Percentiles rank a stretch among this genome's conserved stretches.
These are phyloP conservation scores for Pichia manshurica DNA, from an alignment of 805 yeast species.

Conservation along the genomic window DNA sequence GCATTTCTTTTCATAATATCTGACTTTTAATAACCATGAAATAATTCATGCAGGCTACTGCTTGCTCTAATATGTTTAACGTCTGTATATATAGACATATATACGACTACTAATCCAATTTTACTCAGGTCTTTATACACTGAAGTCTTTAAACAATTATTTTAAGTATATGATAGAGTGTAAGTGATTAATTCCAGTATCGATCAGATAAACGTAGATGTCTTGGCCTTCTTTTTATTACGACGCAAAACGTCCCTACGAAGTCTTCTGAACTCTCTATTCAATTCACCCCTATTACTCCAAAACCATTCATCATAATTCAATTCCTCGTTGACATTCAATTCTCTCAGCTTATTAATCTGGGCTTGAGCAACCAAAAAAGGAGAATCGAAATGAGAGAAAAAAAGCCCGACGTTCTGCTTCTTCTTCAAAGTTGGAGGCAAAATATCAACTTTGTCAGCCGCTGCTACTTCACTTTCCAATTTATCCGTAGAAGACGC, in stretches of 20 bases:
- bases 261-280: slow-evolving; percentile 66
- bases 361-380: slow-evolving; percentile 83
- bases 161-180: too few relatives aligned
- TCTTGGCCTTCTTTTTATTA: slow-evolving; percentile 38
- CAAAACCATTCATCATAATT: slow-evolving; percentile 75
- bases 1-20: too few relatives aligned
- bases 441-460: background rate
- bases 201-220: slow-evolving; percentile 3
- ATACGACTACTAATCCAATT: too few relatives aligned
- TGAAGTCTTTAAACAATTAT: too few relatives aligned
- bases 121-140: too few relatives aligned
- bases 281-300: slow-evolving; percentile 76
- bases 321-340: slow-evolving; percentile 27
- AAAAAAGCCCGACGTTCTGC: slow-evolving; percentile 54
- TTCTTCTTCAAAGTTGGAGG: slow-evolving; percentile 34
- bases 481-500: too few relatives aligned
- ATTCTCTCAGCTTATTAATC: slow-evolving; percentile 49
- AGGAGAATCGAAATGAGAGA: slow-evolving; percentile 80
- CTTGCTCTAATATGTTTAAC: too few relatives aligned
- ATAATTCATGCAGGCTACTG: too few relatives aligned
- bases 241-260: slow-evolving; percentile 68
- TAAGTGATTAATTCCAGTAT: too few relatives aligned
- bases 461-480: too few relatives aligned
- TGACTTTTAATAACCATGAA: too few relatives aligned
- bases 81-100: too few relatives aligned